Conservation (phyloP, 495 filamentous ascomycete species). For the Hamigera avellanea region DNA sequence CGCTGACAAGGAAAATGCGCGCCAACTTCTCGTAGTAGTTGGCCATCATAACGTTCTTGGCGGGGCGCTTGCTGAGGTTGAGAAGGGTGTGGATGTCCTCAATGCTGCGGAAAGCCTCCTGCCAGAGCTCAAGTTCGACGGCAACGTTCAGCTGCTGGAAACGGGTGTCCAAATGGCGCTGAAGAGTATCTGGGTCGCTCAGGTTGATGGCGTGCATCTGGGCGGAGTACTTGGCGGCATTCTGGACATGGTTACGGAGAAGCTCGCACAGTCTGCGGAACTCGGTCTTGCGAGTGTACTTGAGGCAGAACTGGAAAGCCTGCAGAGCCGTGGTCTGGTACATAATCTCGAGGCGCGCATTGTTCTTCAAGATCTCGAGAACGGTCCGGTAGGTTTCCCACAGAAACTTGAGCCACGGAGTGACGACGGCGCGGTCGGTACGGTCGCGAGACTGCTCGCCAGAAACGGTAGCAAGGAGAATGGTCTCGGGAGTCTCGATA, state of each 20-base stretch:
- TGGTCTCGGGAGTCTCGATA: slow-evolving; percentile 94
- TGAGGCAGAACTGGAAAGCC: slow-evolving; percentile 96
- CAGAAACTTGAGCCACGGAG: slow-evolving; percentile 97
- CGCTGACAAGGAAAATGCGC: slow-evolving; percentile 94
- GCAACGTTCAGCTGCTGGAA: slow-evolving; percentile 98
- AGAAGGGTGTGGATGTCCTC: slow-evolving; percentile 99
- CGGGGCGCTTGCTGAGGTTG: slow-evolving; percentile 94
- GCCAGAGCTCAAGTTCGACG: slow-evolving; percentile 96
- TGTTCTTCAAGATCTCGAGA: slow-evolving; percentile 96
- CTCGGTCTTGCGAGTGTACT: slow-evolving; percentile 97
- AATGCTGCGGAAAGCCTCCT: slow-evolving; percentile 97
- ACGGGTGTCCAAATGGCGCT: slow-evolving; percentile 92
- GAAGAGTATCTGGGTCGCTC: slow-evolving; percentile 91
- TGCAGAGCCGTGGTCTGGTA: slow-evolving; percentile 97
- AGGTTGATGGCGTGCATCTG: slow-evolving; percentile 99
- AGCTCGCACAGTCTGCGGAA: slow-evolving; percentile 97
- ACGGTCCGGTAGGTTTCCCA: slow-evolving; percentile 99
- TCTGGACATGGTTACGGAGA: slow-evolving; percentile 95
- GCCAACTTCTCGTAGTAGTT: slow-evolving; percentile 99
- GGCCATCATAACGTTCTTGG: slow-evolving; percentile 99
- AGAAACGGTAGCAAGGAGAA: slow-evolving; percentile 92
- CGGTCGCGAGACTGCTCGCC: slow-evolving; percentile 94
- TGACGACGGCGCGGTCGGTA: slow-evolving; percentile 95
- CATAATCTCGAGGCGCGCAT: slow-evolving; percentile 92
- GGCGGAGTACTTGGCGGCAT: slow-evolving; percentile 95